Percentiles rank a stretch among this genome's conserved stretches.
phyloP scores from a whole-genome alignment of 73 alveolate genomes.

The Symbiodinium natans region DNA sequence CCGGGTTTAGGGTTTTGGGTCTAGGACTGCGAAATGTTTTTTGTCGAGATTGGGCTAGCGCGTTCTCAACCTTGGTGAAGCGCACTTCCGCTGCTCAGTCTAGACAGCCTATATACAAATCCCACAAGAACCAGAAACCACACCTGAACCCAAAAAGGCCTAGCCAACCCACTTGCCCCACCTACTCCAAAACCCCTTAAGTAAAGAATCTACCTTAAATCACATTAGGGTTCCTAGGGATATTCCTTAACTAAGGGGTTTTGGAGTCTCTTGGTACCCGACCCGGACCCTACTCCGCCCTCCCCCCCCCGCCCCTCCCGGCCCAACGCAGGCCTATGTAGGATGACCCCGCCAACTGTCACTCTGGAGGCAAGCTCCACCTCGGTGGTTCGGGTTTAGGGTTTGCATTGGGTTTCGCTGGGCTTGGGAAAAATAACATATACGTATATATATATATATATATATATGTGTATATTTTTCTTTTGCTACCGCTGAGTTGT shows the following conservation, averaged over 20 bases:
- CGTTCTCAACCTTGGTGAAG: neutral
- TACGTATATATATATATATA: too few relatives aligned
- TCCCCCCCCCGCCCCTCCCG: too few relatives aligned
- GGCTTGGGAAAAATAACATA: too few relatives aligned
- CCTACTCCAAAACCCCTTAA: neutral
- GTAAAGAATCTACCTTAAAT: neutral
- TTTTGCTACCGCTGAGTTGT: too few relatives aligned
- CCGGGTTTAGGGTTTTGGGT: too few relatives aligned
- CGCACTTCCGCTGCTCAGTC: too few relatives aligned
- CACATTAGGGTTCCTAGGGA: neutral
- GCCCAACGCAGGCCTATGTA: constrained; percentile 95
- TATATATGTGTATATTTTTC: too few relatives aligned
- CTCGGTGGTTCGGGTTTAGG: neutral
- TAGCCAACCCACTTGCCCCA: too few relatives aligned
- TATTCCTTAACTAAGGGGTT: too few relatives aligned
- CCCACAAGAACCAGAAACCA: neutral
- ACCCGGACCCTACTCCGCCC: too few relatives aligned
- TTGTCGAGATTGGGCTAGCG: too few relatives aligned
- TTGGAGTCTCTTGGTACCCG: too few relatives aligned
- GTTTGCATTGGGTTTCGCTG: neutral
- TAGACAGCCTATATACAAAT: neutral
- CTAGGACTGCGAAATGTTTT: neutral
- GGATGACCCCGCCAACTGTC: constrained; percentile 96
- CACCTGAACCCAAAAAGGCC: neutral
- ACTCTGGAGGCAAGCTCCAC: constrained; percentile 96